Evolutionary conservation across 768 basidiomycete genomes (phyloP).

Genomic region (Mycena leptocephala): DNA sequence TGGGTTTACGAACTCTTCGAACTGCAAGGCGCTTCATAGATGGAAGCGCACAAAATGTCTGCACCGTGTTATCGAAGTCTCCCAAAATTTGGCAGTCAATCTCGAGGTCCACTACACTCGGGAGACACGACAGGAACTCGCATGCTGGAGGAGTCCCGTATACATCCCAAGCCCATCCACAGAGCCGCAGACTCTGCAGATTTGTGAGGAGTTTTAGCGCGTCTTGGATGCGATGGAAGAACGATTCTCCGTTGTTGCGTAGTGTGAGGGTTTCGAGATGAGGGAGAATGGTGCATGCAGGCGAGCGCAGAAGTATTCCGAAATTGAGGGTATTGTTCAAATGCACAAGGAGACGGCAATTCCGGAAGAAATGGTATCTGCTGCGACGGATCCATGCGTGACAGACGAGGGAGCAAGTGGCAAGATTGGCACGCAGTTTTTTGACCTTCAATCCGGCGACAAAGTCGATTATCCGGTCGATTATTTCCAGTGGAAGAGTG

Average conservation of each 20-base stretch:
- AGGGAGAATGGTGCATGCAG: slow-evolving; percentile 5
- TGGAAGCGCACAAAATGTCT: slow-evolving; percentile 15
- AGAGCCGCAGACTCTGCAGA: slow-evolving; percentile 2
- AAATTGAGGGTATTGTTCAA: background rate
- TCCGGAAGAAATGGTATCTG: slow-evolving; percentile 2
- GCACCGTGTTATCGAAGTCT: slow-evolving; percentile 7
- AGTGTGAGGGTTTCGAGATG: slow-evolving; percentile 9
- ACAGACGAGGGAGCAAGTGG: slow-evolving; percentile 15
- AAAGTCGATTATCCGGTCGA: slow-evolving; percentile 10
- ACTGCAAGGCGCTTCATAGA: background rate
- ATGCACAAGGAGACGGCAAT: slow-evolving; percentile 4
- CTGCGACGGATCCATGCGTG: slow-evolving; percentile 7
- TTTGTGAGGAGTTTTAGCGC: background rate
- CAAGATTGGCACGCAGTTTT: background rate
- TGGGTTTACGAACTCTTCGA: background rate
- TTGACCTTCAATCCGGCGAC: background rate
- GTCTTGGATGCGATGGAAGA: background rate
- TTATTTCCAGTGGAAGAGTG: background rate
- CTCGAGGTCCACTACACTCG: slow-evolving; percentile 11
- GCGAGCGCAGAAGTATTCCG: background rate
- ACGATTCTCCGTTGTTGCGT: background rate
- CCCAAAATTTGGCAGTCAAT: slow-evolving; percentile 8
- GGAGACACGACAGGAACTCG: slow-evolving; percentile 17
- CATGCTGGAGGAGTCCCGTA: slow-evolving; percentile 8
- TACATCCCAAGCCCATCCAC: background rate